Conservation (phyloP, 768 basidiomycete genomes). For the Rubroboletus pulcherrimus region DNA sequence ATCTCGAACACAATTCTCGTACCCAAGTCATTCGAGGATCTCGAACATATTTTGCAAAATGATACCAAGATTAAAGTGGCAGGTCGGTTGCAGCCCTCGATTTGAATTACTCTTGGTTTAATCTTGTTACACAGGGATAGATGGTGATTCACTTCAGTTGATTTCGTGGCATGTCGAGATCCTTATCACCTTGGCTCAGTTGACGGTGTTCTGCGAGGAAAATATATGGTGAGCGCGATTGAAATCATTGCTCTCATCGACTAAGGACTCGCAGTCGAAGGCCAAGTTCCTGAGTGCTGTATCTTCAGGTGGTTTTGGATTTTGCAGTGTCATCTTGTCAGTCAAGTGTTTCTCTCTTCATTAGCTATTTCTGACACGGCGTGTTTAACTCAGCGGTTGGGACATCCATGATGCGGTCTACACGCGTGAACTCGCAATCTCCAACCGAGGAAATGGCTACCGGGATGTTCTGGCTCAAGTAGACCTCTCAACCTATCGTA, state of each 20-base stretch:
- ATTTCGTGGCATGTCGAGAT: neutral
- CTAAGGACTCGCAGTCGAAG: constrained; percentile 60
- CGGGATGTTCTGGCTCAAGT: constrained; percentile 82
- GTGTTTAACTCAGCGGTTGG: constrained; percentile 60
- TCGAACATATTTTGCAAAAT: constrained; percentile 47
- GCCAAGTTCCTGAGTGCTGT: constrained; percentile 85
- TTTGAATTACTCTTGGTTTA: neutral
- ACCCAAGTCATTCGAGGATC: constrained; percentile 54
- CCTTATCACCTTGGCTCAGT: constrained; percentile 42
- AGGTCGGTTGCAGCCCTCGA: constrained; percentile 45
- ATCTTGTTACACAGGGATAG: constrained; percentile 44
- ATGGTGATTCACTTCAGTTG: constrained; percentile 47
- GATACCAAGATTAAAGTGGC: constrained; percentile 93
- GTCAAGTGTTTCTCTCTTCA: constrained; percentile 24
- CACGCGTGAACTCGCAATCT: constrained; percentile 80
- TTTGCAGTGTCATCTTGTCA: constrained; percentile 90
- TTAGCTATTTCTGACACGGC: neutral
- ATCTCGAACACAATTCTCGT: constrained; percentile 26
- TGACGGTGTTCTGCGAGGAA: constrained; percentile 93
- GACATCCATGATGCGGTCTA: constrained; percentile 90
- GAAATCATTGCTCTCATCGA: constrained; percentile 1
- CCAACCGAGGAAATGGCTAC: constrained; percentile 90
- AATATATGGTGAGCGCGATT: constrained; percentile 66
- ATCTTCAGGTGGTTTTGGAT: constrained; percentile 81
- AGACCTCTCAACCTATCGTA: constrained; percentile 82